Base-by-base conservation (phyloP, 306 rosid genomes). In the Coriaria nepalensis region DNA sequence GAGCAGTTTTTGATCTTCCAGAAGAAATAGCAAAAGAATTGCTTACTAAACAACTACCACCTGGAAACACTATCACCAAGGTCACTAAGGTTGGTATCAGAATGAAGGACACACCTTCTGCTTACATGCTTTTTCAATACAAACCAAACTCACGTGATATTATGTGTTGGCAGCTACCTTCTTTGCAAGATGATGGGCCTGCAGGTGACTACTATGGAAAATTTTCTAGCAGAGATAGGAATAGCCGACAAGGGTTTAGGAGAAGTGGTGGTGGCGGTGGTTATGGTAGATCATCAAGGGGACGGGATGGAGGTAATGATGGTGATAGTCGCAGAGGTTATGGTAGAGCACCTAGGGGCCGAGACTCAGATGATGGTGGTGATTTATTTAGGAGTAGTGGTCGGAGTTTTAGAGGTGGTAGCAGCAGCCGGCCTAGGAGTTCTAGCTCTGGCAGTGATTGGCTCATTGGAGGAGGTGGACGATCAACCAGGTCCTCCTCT, bases 1-100 rank as follows among this genome's bases (percentile, higher is more conserved):
- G 92, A 66, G 98, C 98, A 3, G 95, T 90, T 58, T 90, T 90
- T 57, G 98, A 90, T 79, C 79, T 90, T 58, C 95, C 98, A 4
- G 95, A 90, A 70, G 98, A 85, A 47, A 71, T 79, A 60, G 98
- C 95, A 13, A 90, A 79, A 57, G 94, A 79, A 71, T 73, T 90
- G 67, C 75, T 90, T 47, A 64, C 40, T n/a, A 81, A 60, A 71
- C 78, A 77, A 34, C 43, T 75, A 42, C 95, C 94, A 45, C 68
- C 86, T 43, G 95, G 95, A 64, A 79, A 79, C 65, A 79, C 78
- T 20, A 57, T 90, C 55, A 45, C 90, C 66, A 90, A 77, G 80
- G 60, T 90, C 62, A 60, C 78, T 43, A 85, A 85, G 93, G 98
- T 90, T 37, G 52, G 56, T 53, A 39, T 35, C 60, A 49, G 35